Percentiles rank a stretch among this genome's conserved stretches.
Conservation (phyloP, 1,139 yeast species). For the Wickerhamomyces sp. region DNA sequence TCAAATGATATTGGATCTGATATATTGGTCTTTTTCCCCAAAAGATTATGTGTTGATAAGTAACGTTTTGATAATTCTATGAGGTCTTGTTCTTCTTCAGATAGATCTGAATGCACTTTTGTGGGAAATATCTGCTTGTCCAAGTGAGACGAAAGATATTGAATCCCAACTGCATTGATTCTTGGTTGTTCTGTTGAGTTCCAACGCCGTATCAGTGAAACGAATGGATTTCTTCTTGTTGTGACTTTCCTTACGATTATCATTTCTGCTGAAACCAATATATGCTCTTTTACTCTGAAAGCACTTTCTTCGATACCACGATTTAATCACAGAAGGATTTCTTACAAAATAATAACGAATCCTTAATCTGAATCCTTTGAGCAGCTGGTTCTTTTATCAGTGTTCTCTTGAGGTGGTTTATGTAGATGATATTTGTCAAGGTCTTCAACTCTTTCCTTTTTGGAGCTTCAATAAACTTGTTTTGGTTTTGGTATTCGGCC, state of each 20-base stretch:
- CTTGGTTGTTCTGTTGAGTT: slow-evolving; percentile 38
- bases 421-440: not conserved
- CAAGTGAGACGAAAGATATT: slow-evolving; percentile 55
- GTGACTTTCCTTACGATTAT: too few species aligned
- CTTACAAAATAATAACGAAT: too few species aligned
- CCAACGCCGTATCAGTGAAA: not conserved
- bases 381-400: too few species aligned
- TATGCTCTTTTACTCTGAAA: too few species aligned
- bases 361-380: too few species aligned
- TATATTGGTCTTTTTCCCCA: slow-evolving; percentile 73
- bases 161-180: slow-evolving; percentile 66
- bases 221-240: too few species aligned
- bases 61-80: slow-evolving; percentile 58
- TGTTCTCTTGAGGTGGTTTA: too few species aligned
- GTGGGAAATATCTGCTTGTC: slow-evolving; percentile 60
- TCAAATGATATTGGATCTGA: slow-evolving; percentile 56
- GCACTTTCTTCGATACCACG: not conserved
- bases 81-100: slow-evolving; percentile 32
- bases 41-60: slow-evolving; percentile 56
- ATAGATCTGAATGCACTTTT: slow-evolving; percentile 18
- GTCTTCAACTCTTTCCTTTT: not conserved
- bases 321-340: not conserved
- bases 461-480: not conserved
- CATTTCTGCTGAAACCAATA: too few species aligned
- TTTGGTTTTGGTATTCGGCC: not conserved